phyloP scores from a whole-genome alignment of 1,139 yeast genomes.

The Blastobotrys capitulatus region DNA sequence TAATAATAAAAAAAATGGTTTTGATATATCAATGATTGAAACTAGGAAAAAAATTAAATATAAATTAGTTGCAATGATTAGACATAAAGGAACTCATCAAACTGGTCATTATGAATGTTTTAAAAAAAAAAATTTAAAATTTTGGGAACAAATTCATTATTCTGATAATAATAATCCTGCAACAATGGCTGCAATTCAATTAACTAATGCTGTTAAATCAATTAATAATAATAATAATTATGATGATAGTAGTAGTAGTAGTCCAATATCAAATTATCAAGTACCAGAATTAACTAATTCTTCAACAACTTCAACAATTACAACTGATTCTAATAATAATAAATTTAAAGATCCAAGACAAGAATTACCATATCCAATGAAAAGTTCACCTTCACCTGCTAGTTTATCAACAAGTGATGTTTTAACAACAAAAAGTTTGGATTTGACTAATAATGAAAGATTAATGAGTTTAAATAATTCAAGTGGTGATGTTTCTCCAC shows the following conservation, averaged over 20 bases:
- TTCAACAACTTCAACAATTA: background rate
- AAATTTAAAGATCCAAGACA: constrained; percentile 3
- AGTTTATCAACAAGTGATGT: constrained; percentile 18
- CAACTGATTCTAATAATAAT: background rate
- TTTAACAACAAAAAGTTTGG: constrained; percentile 13
- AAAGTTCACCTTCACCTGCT: constrained; percentile 23
- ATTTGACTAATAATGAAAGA: constrained; percentile 2
- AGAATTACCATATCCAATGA: constrained; percentile 18
- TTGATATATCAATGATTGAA: background rate
- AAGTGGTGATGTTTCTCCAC: constrained; percentile 2
- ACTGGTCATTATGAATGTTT: constrained; percentile 65
- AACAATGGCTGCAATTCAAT: background rate
- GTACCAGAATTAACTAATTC: background rate
- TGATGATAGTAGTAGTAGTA: background rate
- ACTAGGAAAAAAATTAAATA: constrained; percentile 35
- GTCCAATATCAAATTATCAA: background rate
- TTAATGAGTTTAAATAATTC: background rate
- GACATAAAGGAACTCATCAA: constrained; percentile 85
- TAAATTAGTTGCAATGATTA: constrained; percentile 61
- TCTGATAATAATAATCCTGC: background rate
- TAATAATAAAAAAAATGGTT: constrained; percentile 12
- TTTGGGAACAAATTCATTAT: constrained; percentile 20
- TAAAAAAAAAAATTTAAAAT: constrained; percentile 29
- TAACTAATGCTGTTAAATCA: background rate
- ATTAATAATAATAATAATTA: background rate